phyloP scores from a whole-genome alignment of 805 yeast species.

The Maudiozyma barnettii region DNA sequence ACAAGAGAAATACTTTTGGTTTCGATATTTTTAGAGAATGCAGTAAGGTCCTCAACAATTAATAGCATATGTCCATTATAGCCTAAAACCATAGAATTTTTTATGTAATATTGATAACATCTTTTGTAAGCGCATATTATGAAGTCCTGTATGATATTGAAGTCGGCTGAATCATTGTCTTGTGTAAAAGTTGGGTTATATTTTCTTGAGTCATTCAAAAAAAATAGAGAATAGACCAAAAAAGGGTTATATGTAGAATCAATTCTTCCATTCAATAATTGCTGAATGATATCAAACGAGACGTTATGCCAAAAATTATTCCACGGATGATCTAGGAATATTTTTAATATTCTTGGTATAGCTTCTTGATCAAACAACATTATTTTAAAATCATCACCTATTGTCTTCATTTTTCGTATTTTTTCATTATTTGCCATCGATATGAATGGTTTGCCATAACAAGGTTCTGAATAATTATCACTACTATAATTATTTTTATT shows the following conservation, averaged over 20 bases:
- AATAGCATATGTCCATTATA: conserved; percentile 95
- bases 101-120: conserved; percentile 51
- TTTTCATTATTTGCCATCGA: conserved; percentile 26
- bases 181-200: background rate
- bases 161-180: conserved; percentile 28
- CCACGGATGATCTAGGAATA: conserved; percentile 88
- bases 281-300: conserved; percentile 93
- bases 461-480: too few species aligned
- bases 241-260: conserved; percentile 79
- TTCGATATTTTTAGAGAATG: conserved; percentile 46
- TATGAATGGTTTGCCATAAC: too few species aligned
- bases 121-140: conserved; percentile 53
- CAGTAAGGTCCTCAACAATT: conserved; percentile 92
- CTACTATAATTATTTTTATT: too few species aligned
- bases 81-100: conserved; percentile 63
- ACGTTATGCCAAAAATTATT: conserved; percentile 95
- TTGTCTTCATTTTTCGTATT: conserved; percentile 52
- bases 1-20: conserved; percentile 27
- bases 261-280: conserved; percentile 78
- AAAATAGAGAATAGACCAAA: conserved; percentile 37
- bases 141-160: conserved; percentile 47
- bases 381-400: conserved; percentile 83
- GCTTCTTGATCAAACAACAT: conserved; percentile 67
- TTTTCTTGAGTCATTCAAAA: conserved; percentile 11
- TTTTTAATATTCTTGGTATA: conserved; percentile 53